Conservation (phyloP, 2,329 filamentous ascomycete species). For the Colletotrichum godetiae region DNA sequence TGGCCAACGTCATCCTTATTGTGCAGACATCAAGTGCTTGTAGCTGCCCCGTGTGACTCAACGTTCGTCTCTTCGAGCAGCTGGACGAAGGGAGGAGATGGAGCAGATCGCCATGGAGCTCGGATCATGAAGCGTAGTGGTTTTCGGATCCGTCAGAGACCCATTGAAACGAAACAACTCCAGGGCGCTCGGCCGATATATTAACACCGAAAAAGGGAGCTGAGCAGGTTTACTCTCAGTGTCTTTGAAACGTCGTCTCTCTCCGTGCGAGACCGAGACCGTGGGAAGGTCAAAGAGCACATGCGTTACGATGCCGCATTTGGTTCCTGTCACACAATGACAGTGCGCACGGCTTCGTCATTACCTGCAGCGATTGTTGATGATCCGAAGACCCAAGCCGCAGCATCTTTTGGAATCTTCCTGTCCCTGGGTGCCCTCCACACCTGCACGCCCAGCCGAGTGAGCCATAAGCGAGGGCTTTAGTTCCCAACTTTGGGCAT, state of each 20-base stretch:
- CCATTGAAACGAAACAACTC: constrained; percentile 3
- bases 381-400: not conserved
- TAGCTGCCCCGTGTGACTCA: not conserved
- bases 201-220: not conserved
- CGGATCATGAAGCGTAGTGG: not conserved
- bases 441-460: not conserved
- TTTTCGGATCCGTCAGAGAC: not conserved
- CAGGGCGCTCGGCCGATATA: not conserved
- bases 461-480: not conserved
- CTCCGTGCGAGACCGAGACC: not conserved
- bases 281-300: not conserved
- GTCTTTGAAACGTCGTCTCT: not conserved
- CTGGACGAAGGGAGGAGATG: not conserved
- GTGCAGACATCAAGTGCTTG: not conserved
- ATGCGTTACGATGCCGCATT: not conserved
- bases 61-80: not conserved
- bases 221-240: not conserved
- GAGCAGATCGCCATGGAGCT: too few relatives aligned
- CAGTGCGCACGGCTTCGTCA: not conserved
- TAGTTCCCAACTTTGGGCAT: not conserved
- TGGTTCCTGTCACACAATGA: not conserved
- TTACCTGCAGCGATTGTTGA: not conserved
- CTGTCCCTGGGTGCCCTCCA: not conserved
- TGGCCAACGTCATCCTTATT: not conserved
- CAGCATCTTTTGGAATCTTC: not conserved